Base-by-base conservation (phyloP, 805 yeast species). In the Wickerhamiella allomyrinae region DNA sequence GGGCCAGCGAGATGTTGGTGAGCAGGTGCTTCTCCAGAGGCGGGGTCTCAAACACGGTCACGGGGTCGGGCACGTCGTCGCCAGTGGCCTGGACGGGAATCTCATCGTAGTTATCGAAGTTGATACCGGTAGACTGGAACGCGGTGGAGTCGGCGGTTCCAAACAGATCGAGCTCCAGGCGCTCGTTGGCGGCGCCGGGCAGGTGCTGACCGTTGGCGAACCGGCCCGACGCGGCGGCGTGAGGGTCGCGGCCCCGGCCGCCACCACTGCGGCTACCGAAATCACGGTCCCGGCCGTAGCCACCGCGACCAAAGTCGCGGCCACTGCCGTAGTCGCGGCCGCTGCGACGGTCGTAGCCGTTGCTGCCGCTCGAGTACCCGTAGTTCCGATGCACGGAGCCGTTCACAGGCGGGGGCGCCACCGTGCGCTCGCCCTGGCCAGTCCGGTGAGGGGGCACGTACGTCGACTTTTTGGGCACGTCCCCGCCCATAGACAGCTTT, bases 31-130 rank as follows among this genome's bases (percentile, higher is more conserved):
- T 65, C 58, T 87, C 96, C 61, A 93, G 74, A 43, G 97, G 97
- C 50, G 97, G 97, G 48, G 86, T 62, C 45, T 91, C 82, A 65
- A 91, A 91, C 42, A 80, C 68, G 48, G 79, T 66, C 55, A 91
- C 82, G 50, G 96, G 86, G 60, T 87, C 97, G 48, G 98, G 98
- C 43, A 85, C 94, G 47, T 80, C 76, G 31, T 79, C 80, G 67
- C 99, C 99, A 39, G 94, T 67, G 39, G 96, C 99, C 67, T 91
- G 97, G 49, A 91, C 96, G 47, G 98, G 98, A 50, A 91, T 91
- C 46, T 93, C 97, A 62, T 91, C 99, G 66, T 91, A 91, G 71
- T 84, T 86, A 65, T 93, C 99, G 59, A 91, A 91, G 70, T 91
- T 91, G 67, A 91, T 91, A 73, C 99, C 99, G 29, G 95, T 81